Evolutionary conservation across 2,329 filamentous ascomycete species (phyloP).

Genomic region (Lachnellula arida): DNA sequence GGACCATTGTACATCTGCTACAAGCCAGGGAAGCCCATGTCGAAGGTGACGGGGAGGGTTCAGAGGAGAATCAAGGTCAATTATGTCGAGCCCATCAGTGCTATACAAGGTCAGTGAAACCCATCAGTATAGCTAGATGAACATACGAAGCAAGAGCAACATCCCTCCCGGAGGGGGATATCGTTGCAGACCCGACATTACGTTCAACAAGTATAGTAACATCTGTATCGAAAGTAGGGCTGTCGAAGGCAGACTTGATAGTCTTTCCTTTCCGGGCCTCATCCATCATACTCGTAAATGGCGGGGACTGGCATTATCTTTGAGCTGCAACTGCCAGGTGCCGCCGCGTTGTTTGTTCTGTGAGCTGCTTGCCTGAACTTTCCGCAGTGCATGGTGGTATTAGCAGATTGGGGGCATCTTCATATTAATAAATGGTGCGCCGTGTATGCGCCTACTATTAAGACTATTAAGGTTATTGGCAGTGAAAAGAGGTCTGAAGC

Average conservation of each 20-base stretch:
- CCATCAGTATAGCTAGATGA: background rate
- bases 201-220: constrained; percentile 75
- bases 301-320: constrained; percentile 18
- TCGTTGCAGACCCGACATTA: constrained; percentile 79
- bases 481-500: background rate
- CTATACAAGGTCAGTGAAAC: constrained; percentile 17
- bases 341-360: background rate
- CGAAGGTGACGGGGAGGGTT: constrained; percentile 80
- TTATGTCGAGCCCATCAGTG: constrained; percentile 82
- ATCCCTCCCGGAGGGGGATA: constrained; percentile 86
- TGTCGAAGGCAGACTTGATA: constrained; percentile 71
- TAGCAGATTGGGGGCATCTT: background rate
- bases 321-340: background rate
- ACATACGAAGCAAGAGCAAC: constrained; percentile 76
- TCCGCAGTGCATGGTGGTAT: constrained; percentile 19
- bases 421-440: background rate
- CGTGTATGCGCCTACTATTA: background rate
- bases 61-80: constrained; percentile 86
- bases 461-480: background rate
- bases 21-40: constrained; percentile 87
- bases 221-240: constrained; percentile 81
- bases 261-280: constrained; percentile 50
- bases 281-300: constrained; percentile 24
- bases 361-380: constrained; percentile 5
- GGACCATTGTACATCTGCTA: constrained; percentile 95